These are phyloP conservation scores for Boehmeria nivea DNA, from an alignment of 306 rosid species.

Conservation along the genomic window DNA sequence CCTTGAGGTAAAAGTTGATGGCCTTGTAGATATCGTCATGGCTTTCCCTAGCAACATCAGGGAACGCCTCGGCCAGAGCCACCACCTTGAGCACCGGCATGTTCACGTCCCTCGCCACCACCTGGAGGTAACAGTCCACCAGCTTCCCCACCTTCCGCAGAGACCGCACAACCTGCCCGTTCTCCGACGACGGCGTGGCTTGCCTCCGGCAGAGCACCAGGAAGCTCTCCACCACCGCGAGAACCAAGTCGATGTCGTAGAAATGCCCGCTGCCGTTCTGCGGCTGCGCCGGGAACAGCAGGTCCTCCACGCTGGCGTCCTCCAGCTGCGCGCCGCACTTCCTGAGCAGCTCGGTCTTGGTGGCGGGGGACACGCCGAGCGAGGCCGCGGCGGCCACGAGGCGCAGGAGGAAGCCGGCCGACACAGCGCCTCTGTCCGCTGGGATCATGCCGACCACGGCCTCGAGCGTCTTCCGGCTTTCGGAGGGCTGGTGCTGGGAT, in stretches of 20 bases:
- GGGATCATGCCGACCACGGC: conserved; percentile 81
- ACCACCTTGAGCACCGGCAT: conserved; percentile 68
- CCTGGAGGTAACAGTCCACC: conserved; percentile 86
- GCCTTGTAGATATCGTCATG: conserved; percentile 87
- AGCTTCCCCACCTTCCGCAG: conserved; percentile 69
- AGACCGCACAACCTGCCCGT: conserved; percentile 40
- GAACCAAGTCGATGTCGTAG: conserved; percentile 71
- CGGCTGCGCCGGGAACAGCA: conserved; percentile 58
- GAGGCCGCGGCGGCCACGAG: conserved; percentile 48
- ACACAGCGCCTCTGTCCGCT: conserved; percentile 69
- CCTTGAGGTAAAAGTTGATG: conserved; percentile 85
- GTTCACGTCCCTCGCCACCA: conserved; percentile 61
- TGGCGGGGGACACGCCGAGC: conserved; percentile 56
- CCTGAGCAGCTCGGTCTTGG: conserved; percentile 66
- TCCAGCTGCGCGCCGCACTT: conserved; percentile 70
- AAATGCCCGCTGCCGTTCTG: conserved; percentile 35
- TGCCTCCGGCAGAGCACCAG: conserved; percentile 68
- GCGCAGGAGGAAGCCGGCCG: conserved; percentile 70
- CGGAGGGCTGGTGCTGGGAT: conserved; percentile 49
- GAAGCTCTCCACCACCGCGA: conserved; percentile 63
- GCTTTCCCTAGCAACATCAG: conserved; percentile 62
- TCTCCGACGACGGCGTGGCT: conserved; percentile 45
- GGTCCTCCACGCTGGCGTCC: conserved; percentile 72
- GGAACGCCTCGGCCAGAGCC: conserved; percentile 64
- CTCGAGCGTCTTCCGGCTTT: conserved; percentile 52